Evolutionary conservation across 306 rosid genomes (phyloP).

Genomic region (Hippophae tibetana): DNA sequence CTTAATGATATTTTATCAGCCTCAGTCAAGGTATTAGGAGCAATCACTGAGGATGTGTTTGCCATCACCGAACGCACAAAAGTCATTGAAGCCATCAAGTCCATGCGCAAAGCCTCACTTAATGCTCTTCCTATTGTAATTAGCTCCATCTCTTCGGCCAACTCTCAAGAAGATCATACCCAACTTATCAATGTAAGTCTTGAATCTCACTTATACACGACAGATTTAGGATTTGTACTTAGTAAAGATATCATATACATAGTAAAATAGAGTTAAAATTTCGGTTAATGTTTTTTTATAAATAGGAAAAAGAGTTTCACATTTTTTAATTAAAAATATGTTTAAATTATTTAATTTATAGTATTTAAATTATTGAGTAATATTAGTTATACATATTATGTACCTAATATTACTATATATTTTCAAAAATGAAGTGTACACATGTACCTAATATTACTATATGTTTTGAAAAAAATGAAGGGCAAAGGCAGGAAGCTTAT

Average conservation of each 20-base stretch:
- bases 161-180: constrained; percentile 36
- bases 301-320: too few relatives aligned
- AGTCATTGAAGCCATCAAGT: constrained; percentile 55
- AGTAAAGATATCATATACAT: background rate
- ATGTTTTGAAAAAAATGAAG: constrained; percentile 19
- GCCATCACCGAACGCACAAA: constrained; percentile 63
- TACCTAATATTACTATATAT: too few relatives aligned
- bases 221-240: background rate
- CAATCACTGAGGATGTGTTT: constrained; percentile 40
- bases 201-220: background rate
- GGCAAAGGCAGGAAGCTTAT: constrained; percentile 52
- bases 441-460: background rate
- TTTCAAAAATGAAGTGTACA: too few relatives aligned
- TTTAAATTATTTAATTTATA: too few relatives aligned
- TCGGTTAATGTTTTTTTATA: too few relatives aligned
- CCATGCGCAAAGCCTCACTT: constrained; percentile 49
- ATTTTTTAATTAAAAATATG: too few relatives aligned
- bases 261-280: too few relatives aligned
- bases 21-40: constrained; percentile 42
- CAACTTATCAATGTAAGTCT: constrained; percentile 50
- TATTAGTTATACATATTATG: too few relatives aligned
- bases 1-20: constrained; percentile 19
- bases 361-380: too few relatives aligned
- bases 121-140: constrained; percentile 70
- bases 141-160: constrained; percentile 27